These are phyloP conservation scores for Hibiscus mutabilis DNA, from an alignment of 345 rosid species.

Conservation along the genomic window DNA sequence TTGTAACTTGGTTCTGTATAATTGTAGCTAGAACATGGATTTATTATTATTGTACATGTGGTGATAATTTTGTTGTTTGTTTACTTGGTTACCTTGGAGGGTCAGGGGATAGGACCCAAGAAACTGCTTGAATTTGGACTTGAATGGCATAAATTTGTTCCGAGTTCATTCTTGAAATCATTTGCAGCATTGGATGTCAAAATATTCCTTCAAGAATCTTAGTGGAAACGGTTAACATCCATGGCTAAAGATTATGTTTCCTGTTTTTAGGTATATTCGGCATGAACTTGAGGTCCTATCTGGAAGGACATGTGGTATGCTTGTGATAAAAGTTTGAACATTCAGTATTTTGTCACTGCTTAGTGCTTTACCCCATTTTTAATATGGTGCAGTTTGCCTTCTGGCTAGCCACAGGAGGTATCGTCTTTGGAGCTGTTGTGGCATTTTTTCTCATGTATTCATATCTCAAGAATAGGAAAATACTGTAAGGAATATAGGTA, in stretches of 20 bases:
- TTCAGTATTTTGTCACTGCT: neutral
- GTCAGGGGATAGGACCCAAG: neutral
- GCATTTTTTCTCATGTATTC: conserved; percentile 67
- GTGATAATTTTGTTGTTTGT: neutral
- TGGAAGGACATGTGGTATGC: conserved; percentile 85
- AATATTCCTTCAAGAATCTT: neutral
- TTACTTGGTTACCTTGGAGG: neutral
- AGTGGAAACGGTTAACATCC: neutral
- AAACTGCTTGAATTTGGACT: neutral
- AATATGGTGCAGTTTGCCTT: conserved; percentile 66
- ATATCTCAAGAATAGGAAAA: conserved; percentile 67
- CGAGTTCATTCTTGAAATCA: neutral
- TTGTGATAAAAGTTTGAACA: neutral
- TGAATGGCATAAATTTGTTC: neutral
- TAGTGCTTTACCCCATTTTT: neutral
- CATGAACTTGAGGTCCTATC: conserved; percentile 95
- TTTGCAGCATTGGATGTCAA: neutral
- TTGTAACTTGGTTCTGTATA: neutral
- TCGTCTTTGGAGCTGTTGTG: conserved; percentile 65
- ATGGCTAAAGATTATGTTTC: neutral
- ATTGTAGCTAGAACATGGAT: neutral
- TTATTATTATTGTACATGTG: neutral
- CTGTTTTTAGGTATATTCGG: conserved; percentile 77
- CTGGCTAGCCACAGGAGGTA: conserved; percentile 92
- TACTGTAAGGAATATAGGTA: conserved; percentile 32